These are phyloP conservation scores for Balamuthia mandrillaris DNA, from an alignment of 208 protist species.

Conservation along the genomic window DNA sequence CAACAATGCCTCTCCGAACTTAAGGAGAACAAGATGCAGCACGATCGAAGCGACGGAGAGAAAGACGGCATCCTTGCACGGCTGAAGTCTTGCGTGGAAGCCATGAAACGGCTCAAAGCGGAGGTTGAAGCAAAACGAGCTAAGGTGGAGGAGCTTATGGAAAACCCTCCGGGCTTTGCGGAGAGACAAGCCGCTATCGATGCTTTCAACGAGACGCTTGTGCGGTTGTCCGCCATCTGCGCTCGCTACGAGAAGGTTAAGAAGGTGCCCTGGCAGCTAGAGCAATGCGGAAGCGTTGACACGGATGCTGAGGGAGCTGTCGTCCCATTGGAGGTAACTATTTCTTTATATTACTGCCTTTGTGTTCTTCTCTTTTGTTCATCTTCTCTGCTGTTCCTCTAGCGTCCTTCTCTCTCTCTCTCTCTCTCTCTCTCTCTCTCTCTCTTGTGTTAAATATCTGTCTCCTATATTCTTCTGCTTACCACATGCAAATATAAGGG, in stretches of 20 bases:
- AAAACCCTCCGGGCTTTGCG: background rate
- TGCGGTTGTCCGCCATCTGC: background rate
- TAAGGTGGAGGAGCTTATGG: background rate
- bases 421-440: background rate
- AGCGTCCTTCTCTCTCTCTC: background rate
- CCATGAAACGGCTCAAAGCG: background rate
- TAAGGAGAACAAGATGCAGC: background rate
- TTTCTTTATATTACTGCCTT: too few relatives aligned
- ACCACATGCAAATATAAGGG: background rate
- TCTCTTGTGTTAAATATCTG: too few relatives aligned
- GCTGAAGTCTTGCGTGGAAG: background rate
- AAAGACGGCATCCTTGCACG: too few relatives aligned
- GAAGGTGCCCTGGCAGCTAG: background rate
- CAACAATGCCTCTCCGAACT: background rate
- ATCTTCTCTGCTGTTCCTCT: background rate
- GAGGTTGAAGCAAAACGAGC: background rate
- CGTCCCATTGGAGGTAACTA: background rate
- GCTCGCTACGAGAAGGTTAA: background rate
- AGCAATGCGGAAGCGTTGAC: background rate
- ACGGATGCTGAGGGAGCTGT: background rate
- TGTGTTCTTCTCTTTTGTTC: too few relatives aligned
- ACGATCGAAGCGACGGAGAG: background rate
- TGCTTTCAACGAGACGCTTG: background rate
- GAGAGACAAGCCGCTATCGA: background rate
- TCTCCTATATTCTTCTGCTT: too few relatives aligned